These are phyloP conservation scores for Colletotrichum orbiculare DNA, from an alignment of 2,329 filamentous ascomycete species.

Conservation along the genomic window DNA sequence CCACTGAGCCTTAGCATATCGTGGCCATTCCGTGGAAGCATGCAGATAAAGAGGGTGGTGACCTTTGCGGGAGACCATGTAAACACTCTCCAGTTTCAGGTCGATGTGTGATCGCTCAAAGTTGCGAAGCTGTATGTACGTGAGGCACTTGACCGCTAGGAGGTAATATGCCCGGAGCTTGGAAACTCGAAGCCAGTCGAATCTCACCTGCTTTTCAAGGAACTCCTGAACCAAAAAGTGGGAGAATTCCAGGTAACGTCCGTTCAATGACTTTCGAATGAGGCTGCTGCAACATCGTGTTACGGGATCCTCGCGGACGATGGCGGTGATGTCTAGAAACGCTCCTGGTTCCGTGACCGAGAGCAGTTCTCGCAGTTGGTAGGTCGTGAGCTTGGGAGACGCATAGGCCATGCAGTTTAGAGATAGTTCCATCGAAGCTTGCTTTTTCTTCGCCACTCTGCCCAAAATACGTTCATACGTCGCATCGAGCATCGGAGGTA, in stretches of 20 bases:
- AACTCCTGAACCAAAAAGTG: constrained; percentile 24
- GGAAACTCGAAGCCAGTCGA: neutral
- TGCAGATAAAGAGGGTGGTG: accelerated
- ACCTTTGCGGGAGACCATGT: neutral
- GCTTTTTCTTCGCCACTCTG: neutral
- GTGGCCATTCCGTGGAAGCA: accelerated
- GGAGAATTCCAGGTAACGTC: neutral
- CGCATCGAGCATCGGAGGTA: neutral
- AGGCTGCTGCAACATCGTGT: constrained; percentile 2
- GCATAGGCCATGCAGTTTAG: neutral
- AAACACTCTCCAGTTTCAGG: accelerated
- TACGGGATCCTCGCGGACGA: constrained; percentile 1
- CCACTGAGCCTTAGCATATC: neutral
- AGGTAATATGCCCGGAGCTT: neutral
- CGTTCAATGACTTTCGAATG: neutral
- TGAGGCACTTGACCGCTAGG: neutral
- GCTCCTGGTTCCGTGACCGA: neutral
- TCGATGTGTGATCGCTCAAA: accelerated
- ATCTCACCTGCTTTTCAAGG: neutral
- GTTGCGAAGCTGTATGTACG: neutral
- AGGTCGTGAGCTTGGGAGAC: accelerated
- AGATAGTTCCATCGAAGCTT: neutral
- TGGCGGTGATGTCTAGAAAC: neutral
- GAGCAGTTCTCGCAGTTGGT: neutral
- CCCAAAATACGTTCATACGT: constrained; percentile 6